phyloP scores from a whole-genome alignment of 2,329 filamentous ascomycete species.

The Fusarium chlamydosporum region DNA sequence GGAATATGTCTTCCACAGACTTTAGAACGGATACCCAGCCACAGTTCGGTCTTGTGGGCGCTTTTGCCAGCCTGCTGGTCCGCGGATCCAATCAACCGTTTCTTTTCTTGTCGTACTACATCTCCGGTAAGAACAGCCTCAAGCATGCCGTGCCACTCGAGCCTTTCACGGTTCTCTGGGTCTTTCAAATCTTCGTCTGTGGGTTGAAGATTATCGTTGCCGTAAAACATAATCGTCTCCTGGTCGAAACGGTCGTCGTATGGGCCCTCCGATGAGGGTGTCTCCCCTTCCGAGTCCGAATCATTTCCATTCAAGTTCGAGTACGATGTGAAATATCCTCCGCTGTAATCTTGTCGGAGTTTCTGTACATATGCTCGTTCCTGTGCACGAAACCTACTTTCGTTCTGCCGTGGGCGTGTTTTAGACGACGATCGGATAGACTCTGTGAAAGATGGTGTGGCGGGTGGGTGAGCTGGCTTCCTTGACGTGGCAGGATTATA shows the following conservation, averaged over 20 bases:
- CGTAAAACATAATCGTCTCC: slow-evolving; percentile 92
- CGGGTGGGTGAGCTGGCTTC: slow-evolving; percentile 59
- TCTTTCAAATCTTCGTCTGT: slow-evolving; percentile 92
- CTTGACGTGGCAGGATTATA: slow-evolving; percentile 79
- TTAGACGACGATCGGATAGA: slow-evolving; percentile 67
- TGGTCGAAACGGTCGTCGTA: slow-evolving; percentile 92
- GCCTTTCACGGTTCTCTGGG: slow-evolving; percentile 85
- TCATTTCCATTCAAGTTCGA: slow-evolving; percentile 74
- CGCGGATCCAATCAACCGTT: slow-evolving; percentile 85
- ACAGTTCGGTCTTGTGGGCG: slow-evolving; percentile 84
- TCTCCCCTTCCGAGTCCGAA: slow-evolving; percentile 91
- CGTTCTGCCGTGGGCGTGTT: slow-evolving; percentile 63
- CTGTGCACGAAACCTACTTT: slow-evolving; percentile 68
- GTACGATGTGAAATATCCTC: slow-evolving; percentile 80
- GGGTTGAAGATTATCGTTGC: slow-evolving; percentile 89
- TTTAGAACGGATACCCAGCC: slow-evolving; percentile 88
- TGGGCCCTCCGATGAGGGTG: slow-evolving; percentile 84
- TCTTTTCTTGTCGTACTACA: slow-evolving; percentile 98
- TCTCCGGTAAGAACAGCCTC: slow-evolving; percentile 96
- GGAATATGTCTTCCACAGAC: slow-evolving; percentile 86
- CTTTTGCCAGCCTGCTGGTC: slow-evolving; percentile 70
- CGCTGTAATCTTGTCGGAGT: slow-evolving; percentile 78
- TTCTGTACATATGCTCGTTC: slow-evolving; percentile 96
- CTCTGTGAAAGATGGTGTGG: slow-evolving; percentile 60
- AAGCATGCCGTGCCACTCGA: slow-evolving; percentile 99